phyloP scores from a whole-genome alignment of 176 grass and related monocot genomes.

The Phoenix dactylifera region DNA sequence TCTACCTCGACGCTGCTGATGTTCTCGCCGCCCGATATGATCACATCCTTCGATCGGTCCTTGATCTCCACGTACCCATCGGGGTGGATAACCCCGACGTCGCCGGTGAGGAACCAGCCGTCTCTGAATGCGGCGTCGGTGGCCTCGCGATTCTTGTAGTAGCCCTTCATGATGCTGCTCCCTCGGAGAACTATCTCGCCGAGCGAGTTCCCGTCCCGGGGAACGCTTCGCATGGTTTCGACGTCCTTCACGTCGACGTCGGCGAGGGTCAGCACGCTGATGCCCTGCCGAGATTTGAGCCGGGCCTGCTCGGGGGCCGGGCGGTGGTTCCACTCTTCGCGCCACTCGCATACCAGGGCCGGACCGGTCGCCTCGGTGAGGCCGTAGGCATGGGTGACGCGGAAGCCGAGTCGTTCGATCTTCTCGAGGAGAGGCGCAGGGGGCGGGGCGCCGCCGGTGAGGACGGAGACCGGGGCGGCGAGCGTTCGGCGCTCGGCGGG shows the following conservation, averaged over 20 bases:
- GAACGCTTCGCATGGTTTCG: constrained; percentile 41
- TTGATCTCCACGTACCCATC: constrained; percentile 71
- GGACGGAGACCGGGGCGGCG: constrained; percentile 15
- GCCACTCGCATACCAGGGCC: constrained; percentile 62
- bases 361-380: constrained; percentile 52
- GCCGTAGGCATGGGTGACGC: constrained; percentile 48
- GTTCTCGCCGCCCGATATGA: constrained; percentile 78
- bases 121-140: constrained; percentile 37
- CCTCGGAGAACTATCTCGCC: constrained; percentile 53
- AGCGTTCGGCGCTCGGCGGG: constrained; percentile 4
- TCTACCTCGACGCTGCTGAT: constrained; percentile 78
- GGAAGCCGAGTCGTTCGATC: constrained; percentile 35
- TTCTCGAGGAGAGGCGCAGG: constrained; percentile 32
- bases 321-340: constrained; percentile 26
- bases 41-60: constrained; percentile 60
- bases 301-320: constrained; percentile 14
- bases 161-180: constrained; percentile 65
- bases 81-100: constrained; percentile 47
- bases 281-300: constrained; percentile 49
- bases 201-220: constrained; percentile 29
- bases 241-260: constrained; percentile 39
- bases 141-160: constrained; percentile 37
- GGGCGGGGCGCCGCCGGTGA: constrained; percentile 53
- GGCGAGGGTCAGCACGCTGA: constrained; percentile 36
- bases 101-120: constrained; percentile 54